Evolutionary conservation across 2,329 filamentous ascomycete species (phyloP), one percentile per base, ranked within the genome.

Genomic region (Fusarium sp.): DNA sequence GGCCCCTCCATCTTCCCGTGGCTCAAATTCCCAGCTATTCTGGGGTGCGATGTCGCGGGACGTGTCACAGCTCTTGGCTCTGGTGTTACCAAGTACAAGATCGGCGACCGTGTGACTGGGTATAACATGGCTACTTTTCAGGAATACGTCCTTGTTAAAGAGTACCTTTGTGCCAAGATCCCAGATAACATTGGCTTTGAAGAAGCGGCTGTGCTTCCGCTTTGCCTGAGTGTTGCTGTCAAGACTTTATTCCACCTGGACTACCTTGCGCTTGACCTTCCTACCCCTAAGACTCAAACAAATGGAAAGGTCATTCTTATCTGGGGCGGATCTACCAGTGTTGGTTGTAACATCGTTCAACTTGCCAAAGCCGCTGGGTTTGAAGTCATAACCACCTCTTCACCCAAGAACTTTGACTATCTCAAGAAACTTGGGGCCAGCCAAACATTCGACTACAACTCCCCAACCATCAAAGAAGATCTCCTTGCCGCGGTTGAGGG

Each of bases 271-370:
- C 53, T 66, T 17, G 61, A 42, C 15, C 62, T 60, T 11, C 63
- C 63, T 23, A 37, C 33, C 3, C 4, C 61, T 4, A 10, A 14
- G 2, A 60, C 61, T 11, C 20, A 40, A 23, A 7, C 30, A 3
- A 66, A 41, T 8, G 63, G 53, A 5, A 66, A 46, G 7, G 6
- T 27, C 14, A 52, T 66, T 37, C 45, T 66, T 14, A 6, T 66
- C 3, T 66, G 63, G 63, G 63, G 63, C 14, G 63, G 63, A 23
- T 66, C 63, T 14, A 66, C 63, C 10, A 66, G 63, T 33, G 63
- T 66, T 17, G 63, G 61, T 2, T 66, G 63, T 7, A 66, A 66
- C 10, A 37, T 41, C 2, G 46, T 66, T 1, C 61, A 66, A 13
- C 63, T 66, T n/a, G 45, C 61, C 26, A 66, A 52, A 49, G 63